Evolutionary conservation across 2,329 filamentous ascomycete species (phyloP).

Genomic region (Fusarium secorum): DNA sequence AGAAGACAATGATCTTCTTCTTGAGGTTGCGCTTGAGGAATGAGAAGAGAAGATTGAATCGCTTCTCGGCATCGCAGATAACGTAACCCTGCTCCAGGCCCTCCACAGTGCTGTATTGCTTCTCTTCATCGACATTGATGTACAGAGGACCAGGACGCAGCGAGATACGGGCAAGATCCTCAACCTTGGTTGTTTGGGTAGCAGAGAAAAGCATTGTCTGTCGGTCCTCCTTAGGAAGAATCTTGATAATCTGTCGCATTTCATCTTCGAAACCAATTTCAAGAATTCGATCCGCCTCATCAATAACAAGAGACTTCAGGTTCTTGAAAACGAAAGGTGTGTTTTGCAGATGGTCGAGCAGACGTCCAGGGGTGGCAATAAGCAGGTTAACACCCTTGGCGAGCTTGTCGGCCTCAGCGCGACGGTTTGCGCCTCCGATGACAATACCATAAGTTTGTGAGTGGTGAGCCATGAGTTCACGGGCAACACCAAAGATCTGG

Average conservation of each 20-base stretch:
- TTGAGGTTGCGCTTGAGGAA: constrained; percentile 89
- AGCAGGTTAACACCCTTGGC: constrained; percentile 92
- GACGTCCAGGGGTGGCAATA: constrained; percentile 89
- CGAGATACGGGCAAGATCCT: constrained; percentile 94
- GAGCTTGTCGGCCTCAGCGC: constrained; percentile 93
- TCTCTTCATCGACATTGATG: constrained; percentile 93
- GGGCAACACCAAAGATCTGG: constrained; percentile 94
- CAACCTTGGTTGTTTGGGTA: constrained; percentile 97
- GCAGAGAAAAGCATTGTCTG: constrained; percentile 99
- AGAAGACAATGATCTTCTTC: constrained; percentile 98
- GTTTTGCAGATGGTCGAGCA: constrained; percentile 94
- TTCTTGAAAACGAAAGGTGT: constrained; percentile 95
- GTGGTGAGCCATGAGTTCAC: constrained; percentile 91
- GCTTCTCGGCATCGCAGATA: constrained; percentile 89
- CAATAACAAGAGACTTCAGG: constrained; percentile 88
- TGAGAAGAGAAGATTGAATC: constrained; percentile 91
- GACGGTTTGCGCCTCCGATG: constrained; percentile 91
- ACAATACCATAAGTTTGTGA: constrained; percentile 95
- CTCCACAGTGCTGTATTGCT: constrained; percentile 90
- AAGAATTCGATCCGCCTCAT: constrained; percentile 95
- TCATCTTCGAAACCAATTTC: constrained; percentile 99
- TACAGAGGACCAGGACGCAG: constrained; percentile 90
- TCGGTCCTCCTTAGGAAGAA: constrained; percentile 83
- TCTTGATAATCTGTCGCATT: constrained; percentile 96
- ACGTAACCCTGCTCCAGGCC: constrained; percentile 97